Base-by-base conservation (phyloP, 371 early-diverging fungal genomes). In the Mortierella sp. region DNA sequence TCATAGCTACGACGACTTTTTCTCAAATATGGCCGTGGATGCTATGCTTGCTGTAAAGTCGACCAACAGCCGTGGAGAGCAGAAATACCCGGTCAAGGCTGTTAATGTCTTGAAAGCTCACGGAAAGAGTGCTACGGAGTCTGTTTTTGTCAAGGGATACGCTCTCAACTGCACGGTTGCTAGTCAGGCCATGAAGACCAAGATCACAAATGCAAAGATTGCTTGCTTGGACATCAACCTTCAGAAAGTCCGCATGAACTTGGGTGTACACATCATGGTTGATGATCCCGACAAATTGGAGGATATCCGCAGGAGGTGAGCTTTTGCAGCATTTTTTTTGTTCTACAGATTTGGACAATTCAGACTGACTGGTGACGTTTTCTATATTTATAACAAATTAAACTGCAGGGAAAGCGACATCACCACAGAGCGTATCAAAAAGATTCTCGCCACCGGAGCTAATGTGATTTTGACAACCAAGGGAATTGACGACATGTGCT, bases 171-270 rank as follows among this genome's bases (percentile, higher is more conserved):
- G 99, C 86, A 97, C 98, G 21, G 96, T 98, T 40, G 97, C 99
- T 21, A 94, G 97, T 58, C 98, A 99, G 89, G 97, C 97, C 59
- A 97, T 99, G 94, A 94, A 94, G 84, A 97, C 94, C 63, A 91
- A 89, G 68, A 88, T 99, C 71, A 87, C 87, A 52, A 93, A 92
- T 69, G 97, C 99, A 60, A 97, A 97, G 89, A 98, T 99, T 86
- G 97, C 99, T n/a, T 98, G 97, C 84, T 86, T 99, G 60, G 99
- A 99, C 86, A 98, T 99, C 90, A 97, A 99, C 90, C 91, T 99
- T 61, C 97, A 97, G 87, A 99, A 98, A 90, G 96, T 97, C n/a
- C 94, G 99, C 78, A 96, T 99, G 97, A 96, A 97, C 83, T 85
- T 99, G 33, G 99, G 99, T 62, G 99, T 99, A 57, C 94, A 97